Base-by-base conservation (phyloP, 1,284 basidiomycete genomes). In the Fereydounia khargensis region DNA sequence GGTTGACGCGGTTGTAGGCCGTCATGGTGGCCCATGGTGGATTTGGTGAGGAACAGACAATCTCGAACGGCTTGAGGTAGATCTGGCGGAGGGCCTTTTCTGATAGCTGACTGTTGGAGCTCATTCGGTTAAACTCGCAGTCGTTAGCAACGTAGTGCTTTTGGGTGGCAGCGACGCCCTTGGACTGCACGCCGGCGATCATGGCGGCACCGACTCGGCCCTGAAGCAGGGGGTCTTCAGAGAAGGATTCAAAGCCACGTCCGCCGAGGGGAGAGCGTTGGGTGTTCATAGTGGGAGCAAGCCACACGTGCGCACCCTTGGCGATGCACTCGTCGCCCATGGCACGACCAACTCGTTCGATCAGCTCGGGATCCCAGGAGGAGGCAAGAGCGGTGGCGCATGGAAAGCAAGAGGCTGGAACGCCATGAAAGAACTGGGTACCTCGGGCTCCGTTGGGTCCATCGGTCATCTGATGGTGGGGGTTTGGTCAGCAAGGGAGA, bases 1-100 rank as follows among this genome's bases (percentile, higher is more conserved):
- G 83, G 63, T 87, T 86, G 65, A 89, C 78, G 76, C 33, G 86
- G 47, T 67, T 68, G 61, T 50, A 50, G 14, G 42, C 47, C 30
- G 42, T 50, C 47, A 50, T 50, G 27, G 45, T 33, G 25, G 35
- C 38, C 16, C 42, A 41, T 17, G 42, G 42, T 38, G 45, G 42
- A 3, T 20, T 25, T 10, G 18, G 25, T 20, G 44, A 49, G 28
- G 21, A 16, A 10, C 33, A 13, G 28, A 13, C 13, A 16, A 6
- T 6, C 28, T 30, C 6, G 11, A 30, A 30, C 14, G 28, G 6
- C 6, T 13, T 5, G 28, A 30, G 28, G 28, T 30, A 30, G 13
- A 30, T 16, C 6, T 5, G 6, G 28, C 28, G 28, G 6, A 30
- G 28, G 6, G 28, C 17, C 6, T 5, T 14, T 5, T 7, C 6